Evolutionary conservation across 2,329 filamentous ascomycete species (phyloP).

Genomic region (Fusarium protoensiforme): DNA sequence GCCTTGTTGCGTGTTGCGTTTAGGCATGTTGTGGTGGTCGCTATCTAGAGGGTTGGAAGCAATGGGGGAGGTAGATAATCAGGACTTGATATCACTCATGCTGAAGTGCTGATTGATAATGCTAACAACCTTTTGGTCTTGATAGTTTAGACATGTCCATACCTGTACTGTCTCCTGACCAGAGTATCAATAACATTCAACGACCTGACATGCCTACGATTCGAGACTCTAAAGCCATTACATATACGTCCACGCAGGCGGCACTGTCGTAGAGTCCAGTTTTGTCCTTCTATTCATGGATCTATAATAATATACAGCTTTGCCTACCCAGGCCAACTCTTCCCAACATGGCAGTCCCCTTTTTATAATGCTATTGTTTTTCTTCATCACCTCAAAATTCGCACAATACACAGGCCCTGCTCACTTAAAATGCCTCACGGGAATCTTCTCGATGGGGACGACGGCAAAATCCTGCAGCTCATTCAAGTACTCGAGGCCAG

Average conservation of each 20-base stretch:
- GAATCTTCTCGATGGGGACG: constrained; percentile 39
- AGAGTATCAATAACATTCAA: neutral
- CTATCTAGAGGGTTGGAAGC: neutral
- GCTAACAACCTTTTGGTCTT: neutral
- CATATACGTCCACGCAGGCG: neutral
- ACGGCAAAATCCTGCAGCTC: constrained; percentile 37
- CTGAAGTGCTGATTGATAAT: too few relatives aligned
- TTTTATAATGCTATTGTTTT: neutral
- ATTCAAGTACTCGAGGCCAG: constrained; percentile 45
- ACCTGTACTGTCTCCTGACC: neutral
- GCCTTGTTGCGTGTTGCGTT: neutral
- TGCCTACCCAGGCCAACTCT: neutral
- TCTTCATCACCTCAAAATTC: neutral
- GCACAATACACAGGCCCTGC: neutral
- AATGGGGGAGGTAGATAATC: neutral
- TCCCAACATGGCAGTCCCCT: neutral
- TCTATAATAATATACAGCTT: constrained; percentile 26
- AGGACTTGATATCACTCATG: neutral
- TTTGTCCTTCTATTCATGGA: constrained; percentile 7
- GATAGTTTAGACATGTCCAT: neutral
- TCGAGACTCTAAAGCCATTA: neutral
- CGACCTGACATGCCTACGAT: too few relatives aligned
- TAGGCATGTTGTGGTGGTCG: neutral
- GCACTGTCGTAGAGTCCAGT: neutral
- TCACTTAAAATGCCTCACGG: constrained; percentile 38